phyloP scores from a whole-genome alignment of 2,329 filamentous ascomycete species.

The Penicillium sp. region DNA sequence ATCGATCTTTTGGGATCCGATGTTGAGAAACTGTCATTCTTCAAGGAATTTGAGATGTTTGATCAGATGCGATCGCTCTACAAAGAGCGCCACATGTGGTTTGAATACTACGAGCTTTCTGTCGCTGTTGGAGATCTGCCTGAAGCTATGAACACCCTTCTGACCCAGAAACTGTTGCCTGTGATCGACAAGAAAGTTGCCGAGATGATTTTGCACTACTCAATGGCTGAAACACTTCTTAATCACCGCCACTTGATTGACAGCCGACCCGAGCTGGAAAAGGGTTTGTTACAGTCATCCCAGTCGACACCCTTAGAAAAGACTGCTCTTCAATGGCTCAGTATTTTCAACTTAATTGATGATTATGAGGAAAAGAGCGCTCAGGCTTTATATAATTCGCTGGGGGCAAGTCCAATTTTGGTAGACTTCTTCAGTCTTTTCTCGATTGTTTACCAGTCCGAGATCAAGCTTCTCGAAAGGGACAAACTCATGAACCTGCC shows the following conservation, averaged over 20 bases:
- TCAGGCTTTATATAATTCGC: background rate
- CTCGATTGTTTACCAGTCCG: constrained; percentile 1
- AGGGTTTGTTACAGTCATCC: background rate
- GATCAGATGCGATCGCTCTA: constrained; percentile 13
- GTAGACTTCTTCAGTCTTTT: constrained; percentile 8
- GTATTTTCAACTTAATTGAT: background rate
- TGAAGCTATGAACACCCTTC: constrained; percentile 5
- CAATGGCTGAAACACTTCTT: constrained; percentile 2
- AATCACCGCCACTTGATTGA: background rate
- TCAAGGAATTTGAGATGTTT: constrained; percentile 19
- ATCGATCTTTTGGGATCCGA: constrained; percentile 18
- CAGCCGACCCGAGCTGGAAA: background rate
- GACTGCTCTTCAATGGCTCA: constrained; percentile 1
- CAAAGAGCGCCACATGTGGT: constrained; percentile 4
- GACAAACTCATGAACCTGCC: background rate
- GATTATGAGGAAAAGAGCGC: background rate
- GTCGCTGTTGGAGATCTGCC: constrained; percentile 6
- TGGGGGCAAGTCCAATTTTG: background rate
- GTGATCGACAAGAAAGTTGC: constrained; percentile 1
- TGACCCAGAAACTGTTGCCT: constrained; percentile 2
- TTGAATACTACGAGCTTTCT: constrained; percentile 13
- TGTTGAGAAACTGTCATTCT: constrained; percentile 14
- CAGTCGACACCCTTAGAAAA: constrained; percentile 3
- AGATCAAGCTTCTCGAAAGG: constrained; percentile 1
- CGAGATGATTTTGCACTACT: constrained; percentile 1